Conservation (phyloP, 352 stramenopile genomes). For the Globisporangium radiosum region DNA sequence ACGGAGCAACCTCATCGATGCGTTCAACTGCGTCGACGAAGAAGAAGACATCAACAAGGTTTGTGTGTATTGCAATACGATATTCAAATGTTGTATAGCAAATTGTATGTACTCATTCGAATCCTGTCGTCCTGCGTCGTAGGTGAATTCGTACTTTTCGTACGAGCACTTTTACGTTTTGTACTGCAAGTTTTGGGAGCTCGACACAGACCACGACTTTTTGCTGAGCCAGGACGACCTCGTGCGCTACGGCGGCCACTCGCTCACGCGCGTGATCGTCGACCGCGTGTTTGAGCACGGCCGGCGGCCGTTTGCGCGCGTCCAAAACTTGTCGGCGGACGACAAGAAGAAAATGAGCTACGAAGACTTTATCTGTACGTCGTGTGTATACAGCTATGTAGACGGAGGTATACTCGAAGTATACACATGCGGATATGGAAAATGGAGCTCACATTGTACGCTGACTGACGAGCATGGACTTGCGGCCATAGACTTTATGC, state of each 20-base stretch:
- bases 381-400: not conserved
- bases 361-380: conserved; percentile 88
- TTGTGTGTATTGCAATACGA: not conserved
- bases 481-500: conserved; percentile 94
- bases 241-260: conserved; percentile 77
- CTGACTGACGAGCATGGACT: not conserved
- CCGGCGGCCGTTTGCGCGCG: conserved; percentile 71
- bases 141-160: conserved; percentile 94
- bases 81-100: too few species aligned
- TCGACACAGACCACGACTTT: conserved; percentile 93
- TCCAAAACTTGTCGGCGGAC: conserved; percentile 64
- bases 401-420: too few species aligned
- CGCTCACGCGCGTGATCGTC: conserved; percentile 82
- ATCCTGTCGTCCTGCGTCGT: too few species aligned
- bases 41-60: conserved; percentile 99
- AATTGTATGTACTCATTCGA: not conserved
- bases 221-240: conserved; percentile 77
- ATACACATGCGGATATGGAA: too few species aligned
- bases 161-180: conserved; percentile 99
- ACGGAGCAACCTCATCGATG: conserved; percentile 91
- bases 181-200: conserved; percentile 99
- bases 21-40: conserved; percentile 96
- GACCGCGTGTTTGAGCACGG: conserved; percentile 84
- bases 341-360: conserved; percentile 90
- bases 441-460: too few species aligned